Conservation (phyloP, 179 eudicot genomes). For the Beta macrorhiza region DNA sequence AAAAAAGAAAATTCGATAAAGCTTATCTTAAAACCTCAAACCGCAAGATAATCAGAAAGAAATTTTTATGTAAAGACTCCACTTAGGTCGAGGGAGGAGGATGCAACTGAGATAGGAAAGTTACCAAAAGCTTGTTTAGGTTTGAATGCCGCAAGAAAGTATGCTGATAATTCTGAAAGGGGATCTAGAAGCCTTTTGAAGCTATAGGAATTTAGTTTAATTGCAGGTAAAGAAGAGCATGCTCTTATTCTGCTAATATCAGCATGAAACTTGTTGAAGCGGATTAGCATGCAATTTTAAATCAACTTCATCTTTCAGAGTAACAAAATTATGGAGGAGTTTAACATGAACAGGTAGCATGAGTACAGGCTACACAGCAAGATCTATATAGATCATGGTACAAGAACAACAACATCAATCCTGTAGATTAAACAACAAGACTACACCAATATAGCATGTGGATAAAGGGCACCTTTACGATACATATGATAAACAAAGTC, state of each 20-base stretch:
- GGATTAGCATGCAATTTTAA: neutral
- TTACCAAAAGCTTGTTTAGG: too few species aligned
- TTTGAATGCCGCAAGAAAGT: neutral
- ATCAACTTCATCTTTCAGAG: neutral
- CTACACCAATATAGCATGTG: neutral
- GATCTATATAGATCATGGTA: neutral
- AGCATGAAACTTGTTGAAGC: neutral
- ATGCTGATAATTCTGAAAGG: neutral
- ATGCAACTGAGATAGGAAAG: neutral
- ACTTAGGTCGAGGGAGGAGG: neutral
- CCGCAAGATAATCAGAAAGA: neutral
- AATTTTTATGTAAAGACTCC: neutral
- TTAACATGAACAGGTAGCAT: neutral
- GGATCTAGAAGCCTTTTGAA: neutral
- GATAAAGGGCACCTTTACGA: neutral
- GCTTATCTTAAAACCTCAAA: neutral
- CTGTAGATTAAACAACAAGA: neutral
- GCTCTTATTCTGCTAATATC: neutral
- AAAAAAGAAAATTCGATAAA: conserved; percentile 28
- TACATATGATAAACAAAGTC: neutral
- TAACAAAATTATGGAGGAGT: neutral
- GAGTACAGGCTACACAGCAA: neutral
- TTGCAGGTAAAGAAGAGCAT: neutral
- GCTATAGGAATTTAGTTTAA: neutral
- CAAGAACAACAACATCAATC: neutral